phyloP scores from a whole-genome alignment of 1,139 yeast species.

The Candida sp. region DNA sequence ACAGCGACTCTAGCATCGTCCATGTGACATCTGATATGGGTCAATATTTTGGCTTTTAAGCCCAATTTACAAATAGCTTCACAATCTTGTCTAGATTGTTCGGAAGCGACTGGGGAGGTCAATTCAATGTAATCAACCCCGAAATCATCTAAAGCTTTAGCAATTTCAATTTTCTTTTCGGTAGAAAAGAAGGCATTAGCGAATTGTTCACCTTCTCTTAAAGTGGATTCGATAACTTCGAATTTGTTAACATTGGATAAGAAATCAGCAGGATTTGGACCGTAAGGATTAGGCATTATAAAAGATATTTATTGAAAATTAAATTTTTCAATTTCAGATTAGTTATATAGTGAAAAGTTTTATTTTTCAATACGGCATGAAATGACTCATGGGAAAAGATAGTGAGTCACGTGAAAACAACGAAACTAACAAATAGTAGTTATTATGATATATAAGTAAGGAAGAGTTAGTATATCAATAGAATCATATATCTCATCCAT shows the following conservation, averaged over 20 bases:
- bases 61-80: constrained; percentile 98
- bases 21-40: constrained; percentile 97
- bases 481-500: neutral
- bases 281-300: constrained; percentile 66
- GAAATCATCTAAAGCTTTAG: constrained; percentile 95
- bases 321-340: neutral
- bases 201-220: constrained; percentile 98
- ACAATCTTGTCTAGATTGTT: constrained; percentile 90
- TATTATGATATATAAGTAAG: neutral
- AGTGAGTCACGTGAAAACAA: neutral
- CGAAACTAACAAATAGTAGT: neutral
- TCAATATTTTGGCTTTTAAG: constrained; percentile 87
- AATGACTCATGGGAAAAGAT: neutral
- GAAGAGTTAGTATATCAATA: neutral
- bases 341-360: neutral
- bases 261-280: constrained; percentile 92
- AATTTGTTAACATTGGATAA: constrained; percentile 86
- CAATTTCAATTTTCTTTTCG: constrained; percentile 95
- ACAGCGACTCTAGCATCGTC: constrained; percentile 98
- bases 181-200: constrained; percentile 96
- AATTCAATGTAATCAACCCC: constrained; percentile 98
- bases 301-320: too few relatives aligned
- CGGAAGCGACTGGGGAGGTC: constrained; percentile 97
- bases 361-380: neutral
- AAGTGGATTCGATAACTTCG: constrained; percentile 91